These are phyloP conservation scores for Psidium friedrichsthalianum DNA, from an alignment of 345 rosid species.

Conservation along the genomic window DNA sequence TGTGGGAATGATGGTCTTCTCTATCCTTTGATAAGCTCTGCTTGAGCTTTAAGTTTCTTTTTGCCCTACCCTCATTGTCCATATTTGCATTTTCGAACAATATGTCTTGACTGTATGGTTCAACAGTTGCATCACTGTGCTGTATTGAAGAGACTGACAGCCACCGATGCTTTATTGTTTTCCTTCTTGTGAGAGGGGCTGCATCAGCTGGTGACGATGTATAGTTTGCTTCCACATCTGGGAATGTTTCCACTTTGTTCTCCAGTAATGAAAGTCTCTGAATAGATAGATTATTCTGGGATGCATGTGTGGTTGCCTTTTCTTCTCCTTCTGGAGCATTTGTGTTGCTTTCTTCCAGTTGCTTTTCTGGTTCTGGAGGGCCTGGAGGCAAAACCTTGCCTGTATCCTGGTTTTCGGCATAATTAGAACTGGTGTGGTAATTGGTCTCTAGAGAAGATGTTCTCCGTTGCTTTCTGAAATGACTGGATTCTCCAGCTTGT, in stretches of 20 bases:
- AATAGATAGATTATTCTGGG: neutral
- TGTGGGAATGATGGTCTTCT: neutral
- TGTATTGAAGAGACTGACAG: slow-evolving; percentile 19
- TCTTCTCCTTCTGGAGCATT: neutral
- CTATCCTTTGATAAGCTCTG: neutral
- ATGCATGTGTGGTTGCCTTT: neutral
- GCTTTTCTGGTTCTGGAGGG: neutral
- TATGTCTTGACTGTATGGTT: slow-evolving; percentile 21
- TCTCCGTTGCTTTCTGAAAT: neutral
- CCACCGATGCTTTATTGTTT: slow-evolving; percentile 8
- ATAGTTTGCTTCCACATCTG: neutral
- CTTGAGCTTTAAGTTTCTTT: slow-evolving; percentile 3
- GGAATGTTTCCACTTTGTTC: neutral
- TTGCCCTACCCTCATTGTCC: slow-evolving; percentile 3
- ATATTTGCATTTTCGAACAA: slow-evolving; percentile 8
- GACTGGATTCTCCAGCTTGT: slow-evolving; percentile 2
- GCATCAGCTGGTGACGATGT: neutral
- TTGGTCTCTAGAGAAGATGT: neutral
- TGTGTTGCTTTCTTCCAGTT: neutral
- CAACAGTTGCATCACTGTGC: slow-evolving; percentile 18
- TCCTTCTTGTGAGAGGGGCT: neutral
- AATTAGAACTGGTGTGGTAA: neutral
- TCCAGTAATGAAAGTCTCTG: slow-evolving; percentile 1
- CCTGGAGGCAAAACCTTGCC: neutral
- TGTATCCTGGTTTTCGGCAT: neutral